A percentile compares a stretch with the other conserved stretches of the same genome.
Evolutionary conservation across 108 stramenopile species (phyloP).

Genomic region (Conticribra weissflogii): DNA sequence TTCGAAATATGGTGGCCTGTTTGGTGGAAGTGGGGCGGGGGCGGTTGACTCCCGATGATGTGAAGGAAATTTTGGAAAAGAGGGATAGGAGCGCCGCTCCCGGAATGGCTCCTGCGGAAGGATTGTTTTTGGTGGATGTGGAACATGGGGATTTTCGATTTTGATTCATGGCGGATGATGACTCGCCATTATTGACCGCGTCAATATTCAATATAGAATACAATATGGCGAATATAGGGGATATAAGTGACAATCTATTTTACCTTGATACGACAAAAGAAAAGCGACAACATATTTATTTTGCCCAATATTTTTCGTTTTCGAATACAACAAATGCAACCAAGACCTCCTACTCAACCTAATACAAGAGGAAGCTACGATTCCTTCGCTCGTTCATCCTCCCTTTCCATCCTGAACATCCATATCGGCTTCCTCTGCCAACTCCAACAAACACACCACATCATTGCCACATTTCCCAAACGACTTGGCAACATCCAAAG

Average conservation of each 20-base stretch:
- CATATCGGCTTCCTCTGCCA: not conserved
- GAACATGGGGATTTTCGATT: slow-evolving; percentile 72
- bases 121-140: slow-evolving; percentile 81
- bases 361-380: not conserved
- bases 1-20: slow-evolving; percentile 81
- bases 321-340: no score
- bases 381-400: no score
- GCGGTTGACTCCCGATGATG: slow-evolving; percentile 48
- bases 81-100: slow-evolving; percentile 53
- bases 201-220: not conserved
- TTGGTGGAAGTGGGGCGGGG: slow-evolving; percentile 66
- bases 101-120: slow-evolving; percentile 83
- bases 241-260: no score
- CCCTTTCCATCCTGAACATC: not conserved
- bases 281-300: no score
- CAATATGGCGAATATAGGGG: no score
- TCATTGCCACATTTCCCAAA: slow-evolving; percentile 3
- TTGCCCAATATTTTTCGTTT: no score
- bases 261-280: no score
- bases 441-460: not conserved
- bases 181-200: not conserved
- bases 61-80: slow-evolving; percentile 57
- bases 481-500: slow-evolving; percentile 8
- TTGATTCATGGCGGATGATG: slow-evolving; percentile 12
- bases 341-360: not conserved